Base-by-base conservation (phyloP, 208 protist genomes). In the Wallacemonas rigidus region DNA sequence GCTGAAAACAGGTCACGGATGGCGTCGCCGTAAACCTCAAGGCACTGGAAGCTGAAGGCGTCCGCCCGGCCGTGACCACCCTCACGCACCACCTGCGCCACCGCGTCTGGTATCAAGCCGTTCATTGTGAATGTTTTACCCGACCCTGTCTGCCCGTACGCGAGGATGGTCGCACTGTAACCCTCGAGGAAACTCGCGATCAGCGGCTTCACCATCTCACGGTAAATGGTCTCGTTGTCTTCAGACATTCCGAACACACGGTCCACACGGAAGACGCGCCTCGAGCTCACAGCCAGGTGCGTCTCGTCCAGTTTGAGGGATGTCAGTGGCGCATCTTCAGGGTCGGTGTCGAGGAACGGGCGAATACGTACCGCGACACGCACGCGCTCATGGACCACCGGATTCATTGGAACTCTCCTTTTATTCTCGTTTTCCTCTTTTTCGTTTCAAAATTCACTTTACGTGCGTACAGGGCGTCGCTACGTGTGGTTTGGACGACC, bases 101-200 rank as follows among this genome's bases (percentile, higher is more conserved):
- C 72, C 45, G 98, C 80, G n/a, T 95, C 86, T 7, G 84, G 74
- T 1, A 82, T 78, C 4, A 89, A 72, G 17, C 79, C 78, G 67
- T 63, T 85, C 82, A 98, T 98, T 26, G 97, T 99, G 78, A 85
- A 95, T 15, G 96, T 99, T 74, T 99, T 99, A 41, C 97, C 97
- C 2, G 91, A 95, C 2, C 95, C 93, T 8, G 96, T 98, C 77
- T 98, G 97, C 1, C 96, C 97, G 75, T 98, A 99, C 35, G 94
- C 95, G 45, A 98, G 83, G 26, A 98, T 83, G 2, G 95, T 98
- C 7, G 93, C 81, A 60, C 98, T 98, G 79, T 89, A 97, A 50
- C 95, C 95, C 60, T 81, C 62, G 35, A 98, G 81, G 56, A 95
- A 92, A n/a, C 74, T 77, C 2, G 83, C 69, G 0, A 98, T 76